Evolutionary conservation across 2,329 filamentous ascomycete species (phyloP), one percentile per base, ranked within the genome.

Genomic region (Colletotrichum coccodes): DNA sequence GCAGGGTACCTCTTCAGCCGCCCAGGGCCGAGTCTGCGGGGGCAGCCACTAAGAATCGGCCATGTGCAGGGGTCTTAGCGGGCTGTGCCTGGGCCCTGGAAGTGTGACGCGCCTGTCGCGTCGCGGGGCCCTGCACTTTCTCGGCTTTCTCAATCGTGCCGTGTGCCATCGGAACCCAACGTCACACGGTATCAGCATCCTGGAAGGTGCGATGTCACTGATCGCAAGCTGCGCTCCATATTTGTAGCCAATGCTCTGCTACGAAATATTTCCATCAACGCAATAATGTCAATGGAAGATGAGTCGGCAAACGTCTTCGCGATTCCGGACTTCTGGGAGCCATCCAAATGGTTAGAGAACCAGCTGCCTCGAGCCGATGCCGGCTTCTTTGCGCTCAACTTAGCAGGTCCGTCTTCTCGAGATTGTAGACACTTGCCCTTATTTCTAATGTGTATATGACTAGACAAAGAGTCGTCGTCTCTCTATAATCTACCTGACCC

Each of bases 281-380:
- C 71, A 32, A 72, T 70, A 23, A 84, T 83, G 80, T 76, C 78
- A 63, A 78, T 81, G 69, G 77, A 84, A 60, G 78, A 83, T 68
- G 81, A 84, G 46, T 75, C 79, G 61, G 82, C 86, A 54, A 80
- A 91, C 75, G 84, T 90, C 36, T 93, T 93, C 75, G 85, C 86
- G 44, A 88, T 90, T 52, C 88, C 89, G 44, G 84, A 90, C 74
- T 85, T 92, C 70, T 89, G 86, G 85, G 82, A 81, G 63, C 79
- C 84, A 30, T 89, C 90, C 3, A 83, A 79, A 72, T 85, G 86
- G 77, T 78, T 87, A 42, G 78, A 83, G 8, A 70, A 78, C 26
- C 72, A 74, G 11, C 65, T 71, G 54, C 69, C 73, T 21, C 42
- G 70, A 30, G 62, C 75, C 49, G 74, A 73, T 59, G 74, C 76